Percentiles rank a stretch among this genome's conserved stretches.
These are phyloP conservation scores for Talaromyces liani DNA, from an alignment of 495 filamentous ascomycete genomes.

Conservation along the genomic window DNA sequence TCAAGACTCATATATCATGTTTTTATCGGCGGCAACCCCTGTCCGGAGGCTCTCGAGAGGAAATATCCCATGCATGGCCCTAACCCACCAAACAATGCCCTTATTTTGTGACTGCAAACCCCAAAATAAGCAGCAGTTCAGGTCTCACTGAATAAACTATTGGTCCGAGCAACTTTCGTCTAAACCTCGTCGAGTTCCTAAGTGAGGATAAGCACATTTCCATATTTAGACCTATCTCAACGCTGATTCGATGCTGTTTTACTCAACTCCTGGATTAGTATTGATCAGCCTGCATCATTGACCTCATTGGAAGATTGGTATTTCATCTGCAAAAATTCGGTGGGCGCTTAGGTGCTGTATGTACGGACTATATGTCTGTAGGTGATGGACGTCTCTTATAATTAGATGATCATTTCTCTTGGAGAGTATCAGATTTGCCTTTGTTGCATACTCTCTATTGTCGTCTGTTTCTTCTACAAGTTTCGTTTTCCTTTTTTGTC, in stretches of 20 bases:
- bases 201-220: neutral
- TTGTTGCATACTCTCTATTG: neutral
- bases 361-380: neutral
- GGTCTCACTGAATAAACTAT: neutral
- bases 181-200: neutral
- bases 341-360: neutral
- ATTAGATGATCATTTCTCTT: neutral
- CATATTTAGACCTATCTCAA: neutral
- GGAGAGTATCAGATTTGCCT: neutral
- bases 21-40: neutral
- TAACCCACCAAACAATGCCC: neutral
- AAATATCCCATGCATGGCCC: neutral
- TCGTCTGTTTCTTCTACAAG: neutral
- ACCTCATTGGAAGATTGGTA: neutral
- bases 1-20: neutral
- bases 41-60: neutral
- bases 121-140: neutral
- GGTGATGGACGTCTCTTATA: neutral
- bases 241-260: neutral
- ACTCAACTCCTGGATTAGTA: neutral
- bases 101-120: neutral
- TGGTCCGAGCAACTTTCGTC: neutral
- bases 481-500: neutral
- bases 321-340: neutral
- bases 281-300: neutral